Base-by-base conservation (phyloP, 352 stramenopile genomes). In the Thalassiosira exigua region DNA sequence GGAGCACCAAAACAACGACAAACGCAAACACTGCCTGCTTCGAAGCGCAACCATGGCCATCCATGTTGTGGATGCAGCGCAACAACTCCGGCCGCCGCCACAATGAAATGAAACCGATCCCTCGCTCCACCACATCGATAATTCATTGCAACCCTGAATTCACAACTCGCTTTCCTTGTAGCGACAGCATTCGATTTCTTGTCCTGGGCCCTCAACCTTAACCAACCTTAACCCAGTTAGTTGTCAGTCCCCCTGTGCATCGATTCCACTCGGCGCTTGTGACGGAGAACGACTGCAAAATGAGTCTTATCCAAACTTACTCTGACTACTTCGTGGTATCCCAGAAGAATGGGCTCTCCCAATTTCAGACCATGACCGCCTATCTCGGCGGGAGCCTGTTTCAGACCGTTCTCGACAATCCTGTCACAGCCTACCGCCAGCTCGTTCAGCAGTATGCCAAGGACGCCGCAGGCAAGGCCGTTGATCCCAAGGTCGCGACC, bases 391-490 rank as follows among this genome's bases (percentile, higher is more conserved):
- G 90, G 27, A 88, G 71, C 60, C 77, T 79, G 51, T 93, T 94
- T 66, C 90, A 94, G 69, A 94, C 90, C 0, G 82, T 94, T 17
- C 75, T 92, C 22, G 90, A 94, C 52, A 94, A 94, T 66, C 90
- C 90, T 0, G 85, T 94, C 0, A 94, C 90, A 46, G 88, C 90
- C 9, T 94, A 94, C 74, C 82, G 90, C 69, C 90, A 94, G 62
- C 75, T 94, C 11, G 88, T 94, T 4, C 90, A 94, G 70, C 90
- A 94, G 67, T 94, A 92, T 60, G 90, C 90, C 11, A 94, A 93
- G 69, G 90, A 92, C 54, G 65, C 84, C 7, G 75, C 82, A 29
- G 90, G 90, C 5, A 94, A 94, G 44, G 74, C 85, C 11, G 88
- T 94, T 30, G 87, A 92, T 52, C 90, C 90, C 17, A 91, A 90